These are phyloP conservation scores for Lachancea mirantina DNA, from an alignment of 805 yeast species.

Conservation along the genomic window DNA sequence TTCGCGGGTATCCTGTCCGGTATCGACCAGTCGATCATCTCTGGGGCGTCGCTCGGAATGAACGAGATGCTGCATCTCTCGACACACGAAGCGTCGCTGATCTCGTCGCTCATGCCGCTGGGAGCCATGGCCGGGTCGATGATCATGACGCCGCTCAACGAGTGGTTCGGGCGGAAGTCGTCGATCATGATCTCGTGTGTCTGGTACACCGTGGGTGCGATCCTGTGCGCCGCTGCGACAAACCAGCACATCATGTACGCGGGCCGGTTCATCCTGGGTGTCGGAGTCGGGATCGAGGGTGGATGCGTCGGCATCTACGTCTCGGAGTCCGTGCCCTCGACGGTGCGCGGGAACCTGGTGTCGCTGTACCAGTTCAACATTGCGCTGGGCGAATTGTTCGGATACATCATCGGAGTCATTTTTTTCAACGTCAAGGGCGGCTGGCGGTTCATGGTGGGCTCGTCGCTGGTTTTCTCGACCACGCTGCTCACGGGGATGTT, in stretches of 20 bases:
- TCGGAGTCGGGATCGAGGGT: conserved; percentile 62
- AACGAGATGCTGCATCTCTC: conserved; percentile 35
- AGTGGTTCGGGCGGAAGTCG: conserved; percentile 47
- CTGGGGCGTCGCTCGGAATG: conserved; percentile 55
- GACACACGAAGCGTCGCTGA: conserved; percentile 42
- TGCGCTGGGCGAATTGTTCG: conserved; percentile 60
- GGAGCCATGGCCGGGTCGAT: conserved; percentile 63
- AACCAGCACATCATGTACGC: conserved; percentile 46
- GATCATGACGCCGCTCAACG: conserved; percentile 51
- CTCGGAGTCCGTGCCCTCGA: conserved; percentile 53
- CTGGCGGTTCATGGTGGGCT: conserved; percentile 63
- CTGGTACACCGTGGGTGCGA: conserved; percentile 56
- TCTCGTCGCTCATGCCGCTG: conserved; percentile 57
- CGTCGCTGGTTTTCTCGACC: conserved; percentile 53
- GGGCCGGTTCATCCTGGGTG: conserved; percentile 53
- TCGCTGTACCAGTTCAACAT: conserved; percentile 58
- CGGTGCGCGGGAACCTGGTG: conserved; percentile 53
- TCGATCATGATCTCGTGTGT: conserved; percentile 51
- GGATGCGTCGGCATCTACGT: conserved; percentile 58
- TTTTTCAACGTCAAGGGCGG: conserved; percentile 50
- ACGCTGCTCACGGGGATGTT: conserved; percentile 43
- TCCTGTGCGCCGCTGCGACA: conserved; percentile 46
- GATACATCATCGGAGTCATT: conserved; percentile 57
- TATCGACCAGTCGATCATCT: conserved; percentile 58
- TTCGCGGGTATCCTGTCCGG: conserved; percentile 62